These are phyloP conservation scores for Gypsophila paniculata DNA, from an alignment of 179 eudicot genomes.

Conservation along the genomic window DNA sequence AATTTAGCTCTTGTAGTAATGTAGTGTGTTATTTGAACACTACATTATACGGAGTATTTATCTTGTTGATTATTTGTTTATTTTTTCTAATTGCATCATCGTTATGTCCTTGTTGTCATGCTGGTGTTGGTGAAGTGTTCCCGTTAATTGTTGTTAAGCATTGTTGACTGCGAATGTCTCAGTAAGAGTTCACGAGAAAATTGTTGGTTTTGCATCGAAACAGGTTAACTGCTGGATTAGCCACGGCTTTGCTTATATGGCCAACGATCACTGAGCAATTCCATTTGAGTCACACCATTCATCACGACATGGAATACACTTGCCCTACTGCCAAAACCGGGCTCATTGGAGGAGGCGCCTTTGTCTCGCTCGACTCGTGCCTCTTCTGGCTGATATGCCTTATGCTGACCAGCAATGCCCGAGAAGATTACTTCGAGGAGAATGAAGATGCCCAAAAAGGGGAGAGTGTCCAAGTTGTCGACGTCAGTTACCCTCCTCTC, in stretches of 20 bases:
- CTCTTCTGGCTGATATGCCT: slow-evolving; percentile 89
- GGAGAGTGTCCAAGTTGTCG: slow-evolving; percentile 22
- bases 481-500: slow-evolving; percentile 32
- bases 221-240: slow-evolving; percentile 64
- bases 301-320: slow-evolving; percentile 37
- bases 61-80: no score
- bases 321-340: slow-evolving; percentile 99
- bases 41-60: no score
- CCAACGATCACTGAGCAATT: slow-evolving; percentile 76
- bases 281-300: slow-evolving; percentile 52
- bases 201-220: slow-evolving; percentile 3
- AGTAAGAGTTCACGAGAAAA: background rate
- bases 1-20: no score
- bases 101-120: no score
- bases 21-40: no score
- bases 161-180: background rate
- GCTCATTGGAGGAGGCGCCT: slow-evolving; percentile 90
- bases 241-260: slow-evolving; percentile 67
- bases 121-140: no score
- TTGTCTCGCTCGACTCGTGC: slow-evolving; percentile 70
- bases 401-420: slow-evolving; percentile 72
- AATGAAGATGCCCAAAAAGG: slow-evolving; percentile 35
- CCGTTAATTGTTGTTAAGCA: no score
- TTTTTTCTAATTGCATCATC: no score
- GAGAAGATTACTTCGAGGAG: slow-evolving; percentile 77